Base-by-base conservation (phyloP, 139 green algal genomes). In the Ulvella scutata region DNA sequence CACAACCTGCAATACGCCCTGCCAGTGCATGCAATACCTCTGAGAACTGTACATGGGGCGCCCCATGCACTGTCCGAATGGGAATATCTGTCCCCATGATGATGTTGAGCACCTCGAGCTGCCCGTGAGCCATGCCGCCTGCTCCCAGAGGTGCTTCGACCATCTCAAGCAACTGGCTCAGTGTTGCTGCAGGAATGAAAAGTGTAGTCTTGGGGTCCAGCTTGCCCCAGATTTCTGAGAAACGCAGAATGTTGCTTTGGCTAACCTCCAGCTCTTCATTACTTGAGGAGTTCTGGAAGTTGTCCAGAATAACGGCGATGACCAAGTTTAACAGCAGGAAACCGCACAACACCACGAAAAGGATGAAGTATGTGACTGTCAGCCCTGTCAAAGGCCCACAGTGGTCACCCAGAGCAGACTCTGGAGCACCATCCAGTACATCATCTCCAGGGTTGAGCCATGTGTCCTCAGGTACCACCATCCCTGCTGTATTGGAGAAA, bases 291-390 rank as follows among this genome's bases (percentile, higher is more conserved):
- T 34, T 67, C 37, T 82, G 61, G 43, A 90, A 85, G 74, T 90
- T 88, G 43, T 88, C 86, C 38, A 91, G 78, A 79, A 91, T 89
- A 34, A 89, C 80, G 17, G 75, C 79, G 37, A 93, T 90, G 17
- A 93, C 81, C 43, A 93, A 79, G 77, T 94, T 90, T 26, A 91
- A 75, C 76, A 94, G 62, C 28, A 94, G 77, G 74, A 92, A 83
- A 35, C 77, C 77, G 76, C 81, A 88, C n/a, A 91, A 61, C 4
- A 91, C 9, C 9, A 91, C 79, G 73, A 90, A 94, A 38, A 35
- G 78, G 62, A 81, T 84, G 77, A 91, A 94, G 82, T 88, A 94
- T 34, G 90, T 26, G 34, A 88, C 72, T 20, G 84, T 78, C 3
- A 76, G 73, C 13, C 75, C 40, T 13, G 77, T 29, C 26, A 37